These are phyloP conservation scores for Cyclotella choctawhatcheeana DNA, from an alignment of 108 stramenopile species.

Conservation along the genomic window DNA sequence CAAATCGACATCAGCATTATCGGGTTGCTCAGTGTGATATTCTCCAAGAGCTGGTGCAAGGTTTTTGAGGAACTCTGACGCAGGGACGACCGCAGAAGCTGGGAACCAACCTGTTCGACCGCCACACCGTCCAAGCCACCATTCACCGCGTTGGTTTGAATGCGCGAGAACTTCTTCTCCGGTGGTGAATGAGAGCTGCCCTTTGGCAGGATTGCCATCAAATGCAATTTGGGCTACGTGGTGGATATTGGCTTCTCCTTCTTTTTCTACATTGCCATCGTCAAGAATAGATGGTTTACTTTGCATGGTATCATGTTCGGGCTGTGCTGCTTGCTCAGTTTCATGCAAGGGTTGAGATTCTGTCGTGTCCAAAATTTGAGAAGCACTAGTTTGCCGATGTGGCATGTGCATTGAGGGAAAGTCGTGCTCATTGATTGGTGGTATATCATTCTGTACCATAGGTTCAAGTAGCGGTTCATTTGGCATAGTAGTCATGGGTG, in stretches of 20 bases:
- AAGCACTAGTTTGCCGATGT: conserved; percentile 9
- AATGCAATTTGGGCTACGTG: conserved; percentile 49
- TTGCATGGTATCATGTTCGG: too few relatives aligned
- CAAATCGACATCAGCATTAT: conserved; percentile 14
- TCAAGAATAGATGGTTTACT: not conserved
- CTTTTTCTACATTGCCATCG: conserved; percentile 18
- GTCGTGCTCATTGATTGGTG: conserved; percentile 17
- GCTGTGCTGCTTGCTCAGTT: too few relatives aligned
- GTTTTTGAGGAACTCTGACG: conserved; percentile 42
- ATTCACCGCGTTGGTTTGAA: conserved; percentile 53
- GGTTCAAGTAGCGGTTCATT: too few relatives aligned
- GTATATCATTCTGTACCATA: too few relatives aligned
- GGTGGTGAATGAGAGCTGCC: conserved; percentile 50
- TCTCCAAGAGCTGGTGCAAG: conserved; percentile 1
- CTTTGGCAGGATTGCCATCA: conserved; percentile 44
- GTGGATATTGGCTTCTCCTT: conserved; percentile 46
- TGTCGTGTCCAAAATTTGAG: not conserved
- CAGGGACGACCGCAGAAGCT: conserved; percentile 45
- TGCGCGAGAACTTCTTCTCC: conserved; percentile 46
- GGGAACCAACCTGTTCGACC: conserved; percentile 55
- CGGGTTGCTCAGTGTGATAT: conserved; percentile 5
- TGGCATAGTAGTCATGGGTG: conserved; percentile 5
- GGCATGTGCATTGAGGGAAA: conserved; percentile 24
- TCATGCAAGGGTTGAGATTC: not conserved
- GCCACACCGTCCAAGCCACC: conserved; percentile 56